Percentiles rank a stretch among this genome's conserved stretches.
Conservation (phyloP, 176 grass and related monocot genomes). For the Dactylis glomerata region DNA sequence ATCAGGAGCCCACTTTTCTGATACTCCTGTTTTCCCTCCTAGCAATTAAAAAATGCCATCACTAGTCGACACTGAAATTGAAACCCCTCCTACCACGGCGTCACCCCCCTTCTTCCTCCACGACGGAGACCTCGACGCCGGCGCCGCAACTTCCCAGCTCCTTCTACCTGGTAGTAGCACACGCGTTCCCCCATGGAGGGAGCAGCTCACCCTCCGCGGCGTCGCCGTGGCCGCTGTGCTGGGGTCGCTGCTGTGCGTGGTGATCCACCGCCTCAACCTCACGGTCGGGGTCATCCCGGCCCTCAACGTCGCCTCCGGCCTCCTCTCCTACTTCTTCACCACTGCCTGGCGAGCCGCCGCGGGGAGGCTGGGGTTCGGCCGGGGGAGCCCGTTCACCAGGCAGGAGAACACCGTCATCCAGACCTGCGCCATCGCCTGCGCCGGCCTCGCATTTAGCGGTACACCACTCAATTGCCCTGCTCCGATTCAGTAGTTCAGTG, state of each 20-base stretch:
- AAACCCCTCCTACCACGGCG: neutral
- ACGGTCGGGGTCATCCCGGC: slow-evolving; percentile 49
- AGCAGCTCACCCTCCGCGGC: slow-evolving; percentile 43
- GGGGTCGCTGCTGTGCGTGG: slow-evolving; percentile 40
- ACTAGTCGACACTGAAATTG: neutral
- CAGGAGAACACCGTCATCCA: slow-evolving; percentile 97
- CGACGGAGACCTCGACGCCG: neutral
- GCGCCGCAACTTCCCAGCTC: neutral
- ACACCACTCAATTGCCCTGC: neutral
- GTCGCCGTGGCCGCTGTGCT: slow-evolving; percentile 37
- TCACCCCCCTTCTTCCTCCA: neutral
- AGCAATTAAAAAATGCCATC: neutral
- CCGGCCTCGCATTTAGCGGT: slow-evolving; percentile 88
- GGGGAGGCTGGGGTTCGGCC: slow-evolving; percentile 19
- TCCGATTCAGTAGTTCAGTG: neutral
- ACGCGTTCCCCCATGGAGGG: slow-evolving; percentile 21
- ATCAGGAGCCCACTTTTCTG: neutral
- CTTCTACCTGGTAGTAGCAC: neutral
- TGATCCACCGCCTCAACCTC: slow-evolving; percentile 55
- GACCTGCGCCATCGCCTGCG: slow-evolving; percentile 91
- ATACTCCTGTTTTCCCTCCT: neutral
- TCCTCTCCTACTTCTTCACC: slow-evolving; percentile 42
- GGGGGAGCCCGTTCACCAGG: slow-evolving; percentile 61
- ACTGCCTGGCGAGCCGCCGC: slow-evolving; percentile 32
- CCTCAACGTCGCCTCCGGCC: slow-evolving; percentile 47